These are phyloP conservation scores for Aristolochia californica DNA, from an alignment of 164 flowering plant genomes.

Conservation along the genomic window DNA sequence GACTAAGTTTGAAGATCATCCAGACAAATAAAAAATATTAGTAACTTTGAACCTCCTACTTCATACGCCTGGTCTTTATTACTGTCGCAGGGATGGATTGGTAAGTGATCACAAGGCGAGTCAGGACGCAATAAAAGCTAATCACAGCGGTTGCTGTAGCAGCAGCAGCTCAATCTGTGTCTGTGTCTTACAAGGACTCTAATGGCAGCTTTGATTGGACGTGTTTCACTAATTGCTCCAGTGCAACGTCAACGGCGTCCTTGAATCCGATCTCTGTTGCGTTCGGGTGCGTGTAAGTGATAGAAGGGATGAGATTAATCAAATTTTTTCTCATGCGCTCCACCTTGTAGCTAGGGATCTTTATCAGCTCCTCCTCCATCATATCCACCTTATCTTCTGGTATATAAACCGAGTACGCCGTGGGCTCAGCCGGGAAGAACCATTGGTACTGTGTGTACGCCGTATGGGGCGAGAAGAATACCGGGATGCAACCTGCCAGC, in stretches of 20 bases:
- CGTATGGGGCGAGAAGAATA: slow-evolving; percentile 53
- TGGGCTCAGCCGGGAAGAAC: slow-evolving; percentile 35
- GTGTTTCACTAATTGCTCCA: slow-evolving; percentile 19
- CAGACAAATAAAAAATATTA: too few relatives aligned
- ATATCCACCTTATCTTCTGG: slow-evolving; percentile 11
- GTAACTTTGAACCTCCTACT: too few relatives aligned
- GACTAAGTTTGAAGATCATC: too few relatives aligned
- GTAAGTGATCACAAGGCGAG: too few relatives aligned
- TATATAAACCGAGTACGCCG: slow-evolving; percentile 36
- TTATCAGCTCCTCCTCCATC: slow-evolving; percentile 25
- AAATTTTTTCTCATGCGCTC: slow-evolving; percentile 29
- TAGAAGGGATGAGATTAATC: slow-evolving; percentile 38
- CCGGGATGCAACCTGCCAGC: slow-evolving; percentile 58
- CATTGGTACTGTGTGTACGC: slow-evolving; percentile 54
- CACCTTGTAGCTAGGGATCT: slow-evolving; percentile 20
- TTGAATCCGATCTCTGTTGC: slow-evolving; percentile 13
- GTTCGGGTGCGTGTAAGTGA: slow-evolving; percentile 49
- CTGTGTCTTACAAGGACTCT: too few relatives aligned
- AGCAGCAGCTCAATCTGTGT: too few relatives aligned
- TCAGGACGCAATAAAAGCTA: too few relatives aligned
- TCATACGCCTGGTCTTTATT: too few relatives aligned
- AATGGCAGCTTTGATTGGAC: background rate
- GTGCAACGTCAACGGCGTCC: slow-evolving; percentile 48
- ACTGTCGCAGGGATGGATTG: too few relatives aligned
- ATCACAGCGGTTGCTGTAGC: too few relatives aligned